phyloP scores from a whole-genome alignment of 805 yeast genomes.

The Candida railenensis region DNA sequence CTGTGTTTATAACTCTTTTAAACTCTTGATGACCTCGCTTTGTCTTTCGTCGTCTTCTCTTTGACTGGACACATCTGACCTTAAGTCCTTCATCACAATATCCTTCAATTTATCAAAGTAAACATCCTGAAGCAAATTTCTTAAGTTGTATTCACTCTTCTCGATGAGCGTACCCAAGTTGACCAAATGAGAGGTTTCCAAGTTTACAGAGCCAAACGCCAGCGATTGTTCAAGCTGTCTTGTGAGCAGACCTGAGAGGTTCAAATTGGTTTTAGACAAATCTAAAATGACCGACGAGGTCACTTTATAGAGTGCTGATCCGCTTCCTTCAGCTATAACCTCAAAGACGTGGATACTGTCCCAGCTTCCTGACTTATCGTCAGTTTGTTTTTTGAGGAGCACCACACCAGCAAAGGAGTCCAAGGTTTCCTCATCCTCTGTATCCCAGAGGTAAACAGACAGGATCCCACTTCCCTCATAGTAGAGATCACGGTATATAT shows the following conservation, averaged over 20 bases:
- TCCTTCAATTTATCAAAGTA: slow-evolving; percentile 94
- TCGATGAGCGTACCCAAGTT: slow-evolving; percentile 85
- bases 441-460: slow-evolving; percentile 90
- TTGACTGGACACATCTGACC: slow-evolving; percentile 32
- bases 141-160: slow-evolving; percentile 81
- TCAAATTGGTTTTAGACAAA: slow-evolving; percentile 40
- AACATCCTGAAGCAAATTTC: slow-evolving; percentile 87
- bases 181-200: slow-evolving; percentile 70
- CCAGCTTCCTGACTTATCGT: slow-evolving; percentile 64
- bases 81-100: slow-evolving; percentile 53
- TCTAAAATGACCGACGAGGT: slow-evolving; percentile 89
- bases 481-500: slow-evolving; percentile 87
- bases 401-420: slow-evolving; percentile 89
- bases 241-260: slow-evolving; percentile 79
- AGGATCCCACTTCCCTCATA: slow-evolving; percentile 89
- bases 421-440: slow-evolving; percentile 32
- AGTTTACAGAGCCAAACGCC: slow-evolving; percentile 31
- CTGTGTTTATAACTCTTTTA: slow-evolving; percentile 36
- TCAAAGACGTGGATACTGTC: slow-evolving; percentile 94
- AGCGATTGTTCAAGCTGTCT: slow-evolving; percentile 68
- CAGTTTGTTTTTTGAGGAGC: slow-evolving; percentile 70
- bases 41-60: slow-evolving; percentile 32
- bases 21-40: slow-evolving; percentile 36
- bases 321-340: slow-evolving; percentile 43
- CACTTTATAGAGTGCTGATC: slow-evolving; percentile 56